Evolutionary conservation across 106 monocot genomes (phyloP), one percentile per base, ranked within the genome.

Genomic region (Dioscorea dumetorum): DNA sequence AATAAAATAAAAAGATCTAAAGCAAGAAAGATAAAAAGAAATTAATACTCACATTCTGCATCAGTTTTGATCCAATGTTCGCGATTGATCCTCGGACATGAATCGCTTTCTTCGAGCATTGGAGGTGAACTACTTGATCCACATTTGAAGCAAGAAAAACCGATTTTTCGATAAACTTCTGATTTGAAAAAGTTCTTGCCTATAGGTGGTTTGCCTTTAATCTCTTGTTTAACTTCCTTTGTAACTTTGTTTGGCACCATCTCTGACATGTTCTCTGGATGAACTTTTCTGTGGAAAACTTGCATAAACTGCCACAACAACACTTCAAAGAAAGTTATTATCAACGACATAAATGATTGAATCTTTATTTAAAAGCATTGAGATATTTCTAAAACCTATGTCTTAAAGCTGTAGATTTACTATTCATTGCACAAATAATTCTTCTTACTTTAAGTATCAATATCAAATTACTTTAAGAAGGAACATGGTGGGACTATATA

Each of bases 31-130:
- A 10, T 41, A 41, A 0, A 41, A 41, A 41, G 9, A 6, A 41
- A n/a, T n/a, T n/a, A 41, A 54, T 51, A 84, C 91, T 85, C 74
- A 93, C 93, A 93, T 33, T 93, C 88, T 31, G 85, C 78, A 67
- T 93, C 93, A 1, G 88, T 88, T 70, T 81, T 93, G 83, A 93
- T 93, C 88, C 88, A 93, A 17, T 83, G 74, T 58, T 74, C 88
- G 2, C 76, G 22, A 21, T 67, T 81, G 48, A 62, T 61, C 2
- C 33, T 79, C 8, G 81, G 41, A 10, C 41, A 41, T 3, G 41
- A 84, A 28, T 82, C 77, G n/a, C 48, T 53, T 7, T 60, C 31
- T 17, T 58, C 58, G 24, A 69, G 24, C 7, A 62, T 58, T 48
- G 34, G 6, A 50, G 77, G 20, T 22, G 78, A 60, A 33, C 35